A percentile compares a stretch with the other conserved stretches of the same genome.
Evolutionary conservation across 2,329 filamentous ascomycete species (phyloP).

Genomic region (Colletotrichum camelliae): DNA sequence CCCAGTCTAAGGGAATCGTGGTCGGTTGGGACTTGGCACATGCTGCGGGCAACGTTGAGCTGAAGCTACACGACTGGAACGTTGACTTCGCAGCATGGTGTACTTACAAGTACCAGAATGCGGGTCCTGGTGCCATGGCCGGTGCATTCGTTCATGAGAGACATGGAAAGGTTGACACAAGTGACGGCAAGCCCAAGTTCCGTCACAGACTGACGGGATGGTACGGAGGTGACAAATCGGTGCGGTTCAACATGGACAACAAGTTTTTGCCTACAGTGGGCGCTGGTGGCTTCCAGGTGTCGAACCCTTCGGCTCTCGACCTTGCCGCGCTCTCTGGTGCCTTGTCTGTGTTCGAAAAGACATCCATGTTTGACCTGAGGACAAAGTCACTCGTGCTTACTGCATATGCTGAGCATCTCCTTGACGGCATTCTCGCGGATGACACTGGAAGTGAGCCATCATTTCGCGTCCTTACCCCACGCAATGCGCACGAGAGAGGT

Average conservation of each 20-base stretch:
- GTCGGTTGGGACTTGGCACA: slow-evolving; percentile 83
- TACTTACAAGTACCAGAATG: slow-evolving; percentile 84
- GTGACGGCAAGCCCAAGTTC: slow-evolving; percentile 51
- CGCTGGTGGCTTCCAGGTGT: slow-evolving; percentile 76
- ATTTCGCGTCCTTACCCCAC: slow-evolving; percentile 73
- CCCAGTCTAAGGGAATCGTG: slow-evolving; percentile 67
- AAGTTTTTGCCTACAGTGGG: slow-evolving; percentile 73
- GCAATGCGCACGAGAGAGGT: slow-evolving; percentile 70
- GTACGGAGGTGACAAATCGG: slow-evolving; percentile 75
- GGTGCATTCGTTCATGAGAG: slow-evolving; percentile 75
- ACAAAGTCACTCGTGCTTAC: slow-evolving; percentile 77
- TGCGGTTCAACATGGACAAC: slow-evolving; percentile 77
- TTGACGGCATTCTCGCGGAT: slow-evolving; percentile 50
- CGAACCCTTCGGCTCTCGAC: slow-evolving; percentile 79
- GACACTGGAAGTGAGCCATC: slow-evolving; percentile 38
- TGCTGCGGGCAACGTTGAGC: slow-evolving; percentile 75
- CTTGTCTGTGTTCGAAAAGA: slow-evolving; percentile 75
- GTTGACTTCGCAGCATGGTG: slow-evolving; percentile 87
- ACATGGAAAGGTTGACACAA: slow-evolving; percentile 60
- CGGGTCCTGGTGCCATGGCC: slow-evolving; percentile 75
- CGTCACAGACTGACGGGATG: slow-evolving; percentile 72
- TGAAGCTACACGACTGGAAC: slow-evolving; percentile 77
- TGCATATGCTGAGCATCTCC: slow-evolving; percentile 74
- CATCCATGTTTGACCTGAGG: slow-evolving; percentile 71
- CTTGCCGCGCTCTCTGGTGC: slow-evolving; percentile 76